Conservation (phyloP, 2,329 filamentous ascomycete species). For the Curvularia sp. region DNA sequence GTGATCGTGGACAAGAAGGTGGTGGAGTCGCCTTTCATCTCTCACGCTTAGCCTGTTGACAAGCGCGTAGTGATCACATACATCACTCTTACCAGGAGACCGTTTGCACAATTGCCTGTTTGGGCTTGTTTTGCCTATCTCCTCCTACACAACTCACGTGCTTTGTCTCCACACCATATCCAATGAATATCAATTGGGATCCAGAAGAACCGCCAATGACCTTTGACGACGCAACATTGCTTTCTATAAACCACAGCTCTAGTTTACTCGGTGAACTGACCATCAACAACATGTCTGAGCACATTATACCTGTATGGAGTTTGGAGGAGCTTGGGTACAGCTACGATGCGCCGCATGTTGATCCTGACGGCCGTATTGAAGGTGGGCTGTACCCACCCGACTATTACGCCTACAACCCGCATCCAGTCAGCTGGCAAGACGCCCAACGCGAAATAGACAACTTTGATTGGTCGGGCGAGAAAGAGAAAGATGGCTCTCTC, state of each 20-base stretch:
- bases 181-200: background rate
- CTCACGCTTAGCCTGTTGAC: background rate
- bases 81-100: constrained; percentile 2
- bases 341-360: too few species aligned
- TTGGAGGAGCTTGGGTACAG: too few species aligned
- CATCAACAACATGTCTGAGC: background rate
- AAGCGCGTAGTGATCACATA: background rate
- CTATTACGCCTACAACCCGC: constrained; percentile 17
- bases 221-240: background rate
- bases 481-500: background rate
- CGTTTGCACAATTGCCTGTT: constrained; percentile 19
- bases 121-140: background rate
- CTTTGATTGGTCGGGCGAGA: constrained; percentile 30
- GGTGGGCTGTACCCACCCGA: constrained; percentile 12
- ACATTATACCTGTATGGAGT: background rate
- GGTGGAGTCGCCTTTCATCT: background rate
- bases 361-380: constrained; percentile 15
- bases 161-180: background rate
- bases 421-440: constrained; percentile 29
- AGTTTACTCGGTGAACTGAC: too few species aligned
- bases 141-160: background rate
- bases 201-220: background rate
- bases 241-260: too few species aligned
- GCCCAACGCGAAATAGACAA: constrained; percentile 32
- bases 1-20: background rate